Evolutionary conservation across 768 basidiomycete genomes (phyloP).

Genomic region (Gloeostereum incarnatum): DNA sequence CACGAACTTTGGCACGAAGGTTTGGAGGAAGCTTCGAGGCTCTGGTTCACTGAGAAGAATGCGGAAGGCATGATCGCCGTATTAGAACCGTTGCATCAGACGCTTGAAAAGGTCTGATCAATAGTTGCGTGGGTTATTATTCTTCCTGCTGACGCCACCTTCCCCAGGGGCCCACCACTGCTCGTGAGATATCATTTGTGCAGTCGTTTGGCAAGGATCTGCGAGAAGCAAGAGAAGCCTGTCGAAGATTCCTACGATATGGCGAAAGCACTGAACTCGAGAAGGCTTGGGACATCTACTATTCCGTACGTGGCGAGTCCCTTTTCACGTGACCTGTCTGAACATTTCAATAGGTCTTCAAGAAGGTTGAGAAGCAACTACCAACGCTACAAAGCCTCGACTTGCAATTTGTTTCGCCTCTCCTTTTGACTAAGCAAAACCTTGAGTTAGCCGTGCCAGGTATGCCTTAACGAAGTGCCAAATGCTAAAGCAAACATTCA

Average conservation of each 20-base stretch:
- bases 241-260: slow-evolving; percentile 75
- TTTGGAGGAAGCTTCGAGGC: slow-evolving; percentile 91
- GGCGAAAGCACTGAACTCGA: slow-evolving; percentile 88
- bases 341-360: slow-evolving; percentile 65
- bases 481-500: not conserved
- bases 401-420: slow-evolving; percentile 95
- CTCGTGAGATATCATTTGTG: slow-evolving; percentile 89
- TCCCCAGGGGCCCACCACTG: slow-evolving; percentile 80
- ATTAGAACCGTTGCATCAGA: slow-evolving; percentile 86
- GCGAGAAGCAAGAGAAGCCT: slow-evolving; percentile 86
- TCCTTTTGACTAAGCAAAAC: slow-evolving; percentile 78
- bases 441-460: slow-evolving; percentile 96
- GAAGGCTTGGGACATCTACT: slow-evolving; percentile 99
- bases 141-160: not conserved
- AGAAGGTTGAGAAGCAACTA: slow-evolving; percentile 90
- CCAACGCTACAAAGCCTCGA: slow-evolving; percentile 85
- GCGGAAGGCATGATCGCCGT: slow-evolving; percentile 94
- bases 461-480: slow-evolving; percentile 14
- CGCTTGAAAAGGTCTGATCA: slow-evolving; percentile 81
- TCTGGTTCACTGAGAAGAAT: slow-evolving; percentile 96
- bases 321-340: not conserved
- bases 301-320: slow-evolving; percentile 48
- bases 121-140: slow-evolving; percentile 12
- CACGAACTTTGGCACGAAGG: slow-evolving; percentile 99
- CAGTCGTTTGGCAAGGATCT: slow-evolving; percentile 93